These are phyloP conservation scores for Daldinia bambusicola DNA, from an alignment of 495 filamentous ascomycete species.

Conservation along the genomic window DNA sequence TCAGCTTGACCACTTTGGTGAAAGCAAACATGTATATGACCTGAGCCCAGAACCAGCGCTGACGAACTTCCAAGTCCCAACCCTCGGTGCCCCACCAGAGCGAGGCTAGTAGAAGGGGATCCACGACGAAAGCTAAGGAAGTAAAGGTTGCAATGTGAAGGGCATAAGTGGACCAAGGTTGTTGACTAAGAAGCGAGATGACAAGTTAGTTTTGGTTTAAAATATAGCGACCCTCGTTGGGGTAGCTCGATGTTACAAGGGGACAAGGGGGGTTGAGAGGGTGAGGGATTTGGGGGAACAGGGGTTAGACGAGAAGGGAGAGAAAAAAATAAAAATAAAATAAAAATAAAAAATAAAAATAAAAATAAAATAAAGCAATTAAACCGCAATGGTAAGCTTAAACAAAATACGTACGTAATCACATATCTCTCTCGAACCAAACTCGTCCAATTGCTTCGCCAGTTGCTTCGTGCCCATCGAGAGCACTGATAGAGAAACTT, in stretches of 20 bases:
- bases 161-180: slow-evolving; percentile 71
- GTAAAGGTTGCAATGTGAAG: slow-evolving; percentile 69
- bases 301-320: slow-evolving; percentile 3
- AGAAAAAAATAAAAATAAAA: neutral
- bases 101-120: slow-evolving; percentile 56
- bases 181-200: slow-evolving; percentile 47
- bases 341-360: no score
- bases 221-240: slow-evolving; percentile 16
- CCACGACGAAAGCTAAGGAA: slow-evolving; percentile 67
- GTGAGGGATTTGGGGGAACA: neutral
- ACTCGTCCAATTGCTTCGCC: slow-evolving; percentile 68
- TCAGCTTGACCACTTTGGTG: slow-evolving; percentile 70
- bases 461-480: slow-evolving; percentile 72
- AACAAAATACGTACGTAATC: slow-evolving; percentile 56
- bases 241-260: slow-evolving; percentile 15
- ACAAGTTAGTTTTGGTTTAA: slow-evolving; percentile 17
- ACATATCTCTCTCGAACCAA: slow-evolving; percentile 64
- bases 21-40: slow-evolving; percentile 58
- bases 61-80: slow-evolving; percentile 55
- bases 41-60: slow-evolving; percentile 60
- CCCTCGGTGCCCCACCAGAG: slow-evolving; percentile 60
- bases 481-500: slow-evolving; percentile 70
- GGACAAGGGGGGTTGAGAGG: neutral
- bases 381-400: no score
- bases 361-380: no score